Conservation (phyloP, 1,139 yeast genomes). For the Candida mesenterica region DNA sequence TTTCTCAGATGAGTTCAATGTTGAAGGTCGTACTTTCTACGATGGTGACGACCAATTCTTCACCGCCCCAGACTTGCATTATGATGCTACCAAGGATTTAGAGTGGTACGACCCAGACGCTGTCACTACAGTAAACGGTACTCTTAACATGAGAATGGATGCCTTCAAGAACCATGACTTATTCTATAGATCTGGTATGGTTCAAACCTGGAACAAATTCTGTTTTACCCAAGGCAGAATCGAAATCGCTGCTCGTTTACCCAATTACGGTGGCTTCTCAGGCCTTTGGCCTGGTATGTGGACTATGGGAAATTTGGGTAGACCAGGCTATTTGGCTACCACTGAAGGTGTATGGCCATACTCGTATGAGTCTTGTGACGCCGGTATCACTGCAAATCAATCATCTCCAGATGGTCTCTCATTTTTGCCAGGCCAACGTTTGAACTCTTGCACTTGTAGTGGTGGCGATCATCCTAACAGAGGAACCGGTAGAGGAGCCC, state of each 20-base stretch:
- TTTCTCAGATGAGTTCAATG: conserved; percentile 30
- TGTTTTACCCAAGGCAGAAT: conserved; percentile 30
- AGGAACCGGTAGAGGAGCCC: conserved; percentile 85
- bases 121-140: conserved; percentile 26
- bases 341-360: conserved; percentile 38
- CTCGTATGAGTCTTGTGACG: conserved; percentile 31
- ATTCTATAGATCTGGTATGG: conserved; percentile 31
- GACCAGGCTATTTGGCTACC: conserved; percentile 31
- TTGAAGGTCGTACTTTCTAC: conserved; percentile 31
- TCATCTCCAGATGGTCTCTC: conserved; percentile 32
- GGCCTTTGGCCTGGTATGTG: conserved; percentile 36
- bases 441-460: conserved; percentile 60
- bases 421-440: conserved; percentile 30
- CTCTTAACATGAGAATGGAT: conserved; percentile 25
- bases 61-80: conserved; percentile 27
- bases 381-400: conserved; percentile 33
- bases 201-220: conserved; percentile 32
- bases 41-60: conserved; percentile 34
- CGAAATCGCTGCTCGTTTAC: conserved; percentile 25
- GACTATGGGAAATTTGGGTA: conserved; percentile 33
- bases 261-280: conserved; percentile 27
- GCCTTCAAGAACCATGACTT: conserved; percentile 29
- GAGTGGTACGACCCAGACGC: conserved; percentile 37
- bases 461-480: conserved; percentile 75
- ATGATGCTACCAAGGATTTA: conserved; percentile 31